Percentiles rank a stretch among this genome's conserved stretches.
Conservation (phyloP, 2,329 filamentous ascomycete species). For the Fusarium newnesense region DNA sequence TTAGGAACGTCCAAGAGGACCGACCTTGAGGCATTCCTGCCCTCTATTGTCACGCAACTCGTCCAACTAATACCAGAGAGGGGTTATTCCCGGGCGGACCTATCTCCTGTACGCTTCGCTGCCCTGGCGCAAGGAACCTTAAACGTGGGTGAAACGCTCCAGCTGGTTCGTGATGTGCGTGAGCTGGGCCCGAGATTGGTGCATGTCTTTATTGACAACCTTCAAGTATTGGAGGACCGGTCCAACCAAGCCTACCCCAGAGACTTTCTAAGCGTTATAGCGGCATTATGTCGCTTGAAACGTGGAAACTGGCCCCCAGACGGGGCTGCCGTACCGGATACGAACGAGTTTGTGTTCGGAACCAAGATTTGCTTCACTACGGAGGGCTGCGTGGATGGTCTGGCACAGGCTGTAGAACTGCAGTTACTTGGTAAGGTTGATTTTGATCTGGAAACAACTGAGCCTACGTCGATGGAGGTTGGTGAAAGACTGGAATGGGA, state of each 20-base stretch:
- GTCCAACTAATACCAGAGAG: background rate
- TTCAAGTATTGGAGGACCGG: background rate
- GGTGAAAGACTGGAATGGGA: background rate
- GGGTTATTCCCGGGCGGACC: background rate
- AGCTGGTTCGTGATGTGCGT: background rate
- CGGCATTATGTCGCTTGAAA: background rate
- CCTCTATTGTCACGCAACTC: background rate
- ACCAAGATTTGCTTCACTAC: background rate
- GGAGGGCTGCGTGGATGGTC: background rate
- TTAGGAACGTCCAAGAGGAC: no score
- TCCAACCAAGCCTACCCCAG: background rate
- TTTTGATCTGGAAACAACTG: background rate
- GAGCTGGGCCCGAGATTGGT: background rate
- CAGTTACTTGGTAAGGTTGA: background rate
- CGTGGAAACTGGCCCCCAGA: background rate
- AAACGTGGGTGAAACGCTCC: background rate
- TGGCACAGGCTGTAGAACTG: background rate
- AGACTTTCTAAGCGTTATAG: background rate
- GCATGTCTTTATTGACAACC: background rate
- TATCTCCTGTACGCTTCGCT: background rate
- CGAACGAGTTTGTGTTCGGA: background rate
- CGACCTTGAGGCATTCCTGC: background rate
- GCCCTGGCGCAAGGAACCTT: background rate
- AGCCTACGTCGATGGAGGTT: background rate
- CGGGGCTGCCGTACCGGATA: accelerated